Conservation (phyloP, 148 eudicot genomes). For the Nepenthes gracilis region DNA sequence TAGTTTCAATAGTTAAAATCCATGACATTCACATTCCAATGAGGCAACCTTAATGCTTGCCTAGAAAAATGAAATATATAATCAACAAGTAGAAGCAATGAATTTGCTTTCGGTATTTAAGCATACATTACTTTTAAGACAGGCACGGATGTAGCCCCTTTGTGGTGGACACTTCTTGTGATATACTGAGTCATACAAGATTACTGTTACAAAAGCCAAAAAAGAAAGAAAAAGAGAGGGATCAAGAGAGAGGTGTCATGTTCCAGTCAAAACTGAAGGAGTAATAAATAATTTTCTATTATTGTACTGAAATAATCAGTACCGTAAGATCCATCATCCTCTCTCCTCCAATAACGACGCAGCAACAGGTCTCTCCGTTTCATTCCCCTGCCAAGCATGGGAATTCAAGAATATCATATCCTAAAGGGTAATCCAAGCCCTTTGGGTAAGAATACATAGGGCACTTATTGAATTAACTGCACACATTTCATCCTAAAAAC, state of each 20-base stretch:
- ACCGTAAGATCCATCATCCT: constrained; percentile 75
- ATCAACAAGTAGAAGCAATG: not conserved
- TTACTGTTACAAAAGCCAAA: constrained; percentile 26
- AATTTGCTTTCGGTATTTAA: constrained; percentile 3
- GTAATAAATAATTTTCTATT: not conserved
- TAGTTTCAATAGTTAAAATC: too few relatives aligned
- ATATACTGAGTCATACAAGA: constrained; percentile 59
- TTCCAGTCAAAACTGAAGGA: not conserved
- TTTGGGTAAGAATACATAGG: not conserved
- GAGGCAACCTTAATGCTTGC: too few relatives aligned
- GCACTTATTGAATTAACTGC: not conserved
- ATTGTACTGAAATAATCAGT: constrained; percentile 1
- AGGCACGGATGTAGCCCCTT: constrained; percentile 50
- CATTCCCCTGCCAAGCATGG: constrained; percentile 42
- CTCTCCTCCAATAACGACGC: constrained; percentile 74
- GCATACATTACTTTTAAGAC: constrained; percentile 68
- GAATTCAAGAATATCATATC: not conserved
- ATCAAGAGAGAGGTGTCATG: not conserved
- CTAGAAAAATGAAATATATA: too few relatives aligned
- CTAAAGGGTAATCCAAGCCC: not conserved
- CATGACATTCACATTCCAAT: too few relatives aligned
- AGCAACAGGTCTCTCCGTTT: constrained; percentile 50
- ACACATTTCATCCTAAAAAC: not conserved
- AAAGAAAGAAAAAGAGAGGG: not conserved
- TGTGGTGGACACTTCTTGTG: constrained; percentile 56